Base-by-base conservation (phyloP, 129 eudicot genomes). In the Scalesia atractyloides region DNA sequence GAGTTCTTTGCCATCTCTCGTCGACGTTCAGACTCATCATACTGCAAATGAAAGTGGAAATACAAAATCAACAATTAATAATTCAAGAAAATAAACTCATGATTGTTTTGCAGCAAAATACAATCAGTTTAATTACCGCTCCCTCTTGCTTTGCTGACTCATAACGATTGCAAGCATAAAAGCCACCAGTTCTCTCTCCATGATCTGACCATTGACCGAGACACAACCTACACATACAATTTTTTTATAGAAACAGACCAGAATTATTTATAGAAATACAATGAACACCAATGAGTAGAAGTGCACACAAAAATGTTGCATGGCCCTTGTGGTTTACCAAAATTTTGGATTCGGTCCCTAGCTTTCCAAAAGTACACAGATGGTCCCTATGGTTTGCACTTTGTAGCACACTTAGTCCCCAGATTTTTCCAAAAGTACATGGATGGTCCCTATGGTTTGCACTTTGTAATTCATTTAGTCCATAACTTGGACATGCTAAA, bases 131-230 rank as follows among this genome's bases (percentile, higher is more conserved):
- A 65, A 70, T 62, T 87, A 94, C 99, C 86, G 77, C 93, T 80
- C 98, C 98, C 74, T 89, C 96, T 71, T 78, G 77, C 76, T 85
- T 92, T 16, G 98, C 98, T 69, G 91, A 81, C 66, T 92, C 98
- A 63, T 92, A 92, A 41, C 95, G 91, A 47, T 92, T 92, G 75
- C 98, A 92, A 20, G 98, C 98, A 82, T 95, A 95, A 72, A 95
- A 95, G 41, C 99, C 99, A 78, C 99, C 99, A n/a, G 99, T 95
- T 83, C 96, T 95, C 84, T 95, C 99, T 68, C 99, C 99, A 83
- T 95, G 99, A 53, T 91, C 97, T 17, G 99, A 81, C 99, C 99
- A 95, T 43, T 83, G 85, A 81, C 97, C 99, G 59, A 91, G 96
- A 71, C 99, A 95, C 9, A 95, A 72, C 99, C 99, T 95, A 84